A percentile compares a stretch with the other conserved stretches of the same genome.
Evolutionary conservation across 2,329 filamentous ascomycete genomes (phyloP).

Genomic region (Aspergillus spinulosporus): DNA sequence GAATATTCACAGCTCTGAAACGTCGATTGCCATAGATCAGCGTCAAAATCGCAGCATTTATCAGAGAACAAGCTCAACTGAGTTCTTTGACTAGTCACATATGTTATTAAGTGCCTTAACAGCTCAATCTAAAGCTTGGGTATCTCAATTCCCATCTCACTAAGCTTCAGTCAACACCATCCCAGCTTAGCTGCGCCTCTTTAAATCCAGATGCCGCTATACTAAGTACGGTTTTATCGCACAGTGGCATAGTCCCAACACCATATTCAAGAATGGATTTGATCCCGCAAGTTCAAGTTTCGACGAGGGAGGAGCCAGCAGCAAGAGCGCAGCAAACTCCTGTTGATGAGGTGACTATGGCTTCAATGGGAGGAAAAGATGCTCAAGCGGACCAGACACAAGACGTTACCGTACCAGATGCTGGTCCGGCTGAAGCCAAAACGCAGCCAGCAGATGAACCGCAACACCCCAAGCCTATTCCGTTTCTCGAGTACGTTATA

Average conservation of each 20-base stretch:
- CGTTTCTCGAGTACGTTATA: slow-evolving; percentile 34
- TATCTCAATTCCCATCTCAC: background rate
- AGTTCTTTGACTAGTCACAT: background rate
- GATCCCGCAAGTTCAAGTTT: slow-evolving; percentile 23
- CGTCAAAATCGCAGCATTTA: background rate
- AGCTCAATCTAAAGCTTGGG: background rate
- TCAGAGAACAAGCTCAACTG: background rate
- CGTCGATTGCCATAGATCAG: background rate
- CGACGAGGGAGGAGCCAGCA: slow-evolving; percentile 13
- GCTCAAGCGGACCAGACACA: slow-evolving; percentile 22
- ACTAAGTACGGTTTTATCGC: background rate
- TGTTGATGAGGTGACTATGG: slow-evolving; percentile 31
- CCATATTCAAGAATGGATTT: slow-evolving; percentile 19
- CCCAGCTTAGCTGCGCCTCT: background rate
- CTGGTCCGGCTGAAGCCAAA: slow-evolving; percentile 20
- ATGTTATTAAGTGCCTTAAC: background rate
- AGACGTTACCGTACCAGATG: slow-evolving; percentile 25
- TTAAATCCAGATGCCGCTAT: background rate
- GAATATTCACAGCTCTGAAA: background rate
- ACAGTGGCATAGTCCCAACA: background rate
- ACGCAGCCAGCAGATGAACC: slow-evolving; percentile 18
- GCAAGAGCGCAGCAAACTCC: slow-evolving; percentile 7
- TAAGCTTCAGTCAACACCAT: background rate
- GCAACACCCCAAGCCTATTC: slow-evolving; percentile 21
- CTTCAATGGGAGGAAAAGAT: slow-evolving; percentile 20